Evolutionary conservation across 169 alveolate genomes (phyloP).

Genomic region (Plasmodium billcollinsi): DNA sequence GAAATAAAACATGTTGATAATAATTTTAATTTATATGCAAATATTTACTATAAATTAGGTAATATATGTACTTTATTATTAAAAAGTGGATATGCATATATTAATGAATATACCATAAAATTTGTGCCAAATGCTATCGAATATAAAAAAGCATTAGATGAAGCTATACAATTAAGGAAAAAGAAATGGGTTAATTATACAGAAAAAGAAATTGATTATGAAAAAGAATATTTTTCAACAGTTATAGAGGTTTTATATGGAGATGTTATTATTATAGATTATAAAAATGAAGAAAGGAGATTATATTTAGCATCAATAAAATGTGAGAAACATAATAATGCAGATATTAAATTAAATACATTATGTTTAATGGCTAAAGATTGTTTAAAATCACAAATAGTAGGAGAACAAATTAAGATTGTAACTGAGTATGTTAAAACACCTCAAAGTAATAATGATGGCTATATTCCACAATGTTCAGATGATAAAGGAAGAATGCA

Average conservation of each 20-base stretch:
- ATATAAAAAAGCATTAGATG: conserved; percentile 67
- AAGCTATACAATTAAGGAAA: conserved; percentile 59
- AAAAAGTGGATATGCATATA: conserved; percentile 74
- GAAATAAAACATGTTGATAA: conserved; percentile 68
- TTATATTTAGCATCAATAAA: conserved; percentile 63
- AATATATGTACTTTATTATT: conserved; percentile 61
- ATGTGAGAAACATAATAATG: conserved; percentile 58
- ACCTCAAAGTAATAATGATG: conserved; percentile 74
- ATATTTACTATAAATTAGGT: conserved; percentile 57
- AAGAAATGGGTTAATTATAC: conserved; percentile 69
- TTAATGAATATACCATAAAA: conserved; percentile 70
- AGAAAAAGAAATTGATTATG: conserved; percentile 69
- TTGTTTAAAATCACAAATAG: conserved; percentile 30
- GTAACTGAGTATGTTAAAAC: conserved; percentile 64
- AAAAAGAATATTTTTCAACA: conserved; percentile 49
- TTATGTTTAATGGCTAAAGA: conserved; percentile 65
- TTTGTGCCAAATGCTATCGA: conserved; percentile 63
- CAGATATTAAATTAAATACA: conserved; percentile 54
- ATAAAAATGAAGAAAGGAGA: conserved; percentile 74
- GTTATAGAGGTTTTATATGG: conserved; percentile 74
- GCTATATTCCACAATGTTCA: conserved; percentile 77
- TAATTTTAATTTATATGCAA: conserved; percentile 58
- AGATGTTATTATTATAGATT: conserved; percentile 69
- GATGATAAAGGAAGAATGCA: conserved; percentile 77
- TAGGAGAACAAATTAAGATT: conserved; percentile 55